Conservation (phyloP, 257 asterid species). For the Phtheirospermum japonicum region DNA sequence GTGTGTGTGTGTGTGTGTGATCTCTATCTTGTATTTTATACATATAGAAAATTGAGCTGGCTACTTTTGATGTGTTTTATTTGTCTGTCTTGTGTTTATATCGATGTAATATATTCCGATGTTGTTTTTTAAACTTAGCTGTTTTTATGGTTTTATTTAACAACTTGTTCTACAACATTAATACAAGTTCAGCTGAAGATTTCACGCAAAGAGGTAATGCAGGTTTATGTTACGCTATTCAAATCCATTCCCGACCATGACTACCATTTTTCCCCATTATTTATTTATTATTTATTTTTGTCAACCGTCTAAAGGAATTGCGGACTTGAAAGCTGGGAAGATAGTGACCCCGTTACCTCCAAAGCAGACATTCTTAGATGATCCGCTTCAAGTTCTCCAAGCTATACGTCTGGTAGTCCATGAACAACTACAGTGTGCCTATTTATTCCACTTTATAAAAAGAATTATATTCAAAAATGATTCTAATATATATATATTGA, state of each 20-base stretch:
- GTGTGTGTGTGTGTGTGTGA: no score
- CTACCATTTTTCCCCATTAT: constrained; percentile 7
- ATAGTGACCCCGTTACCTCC: constrained; percentile 92
- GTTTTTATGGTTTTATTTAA: neutral
- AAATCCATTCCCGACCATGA: neutral
- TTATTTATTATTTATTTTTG: constrained; percentile 14
- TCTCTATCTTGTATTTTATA: no score
- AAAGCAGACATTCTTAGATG: constrained; percentile 92
- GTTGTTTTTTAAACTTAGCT: neutral
- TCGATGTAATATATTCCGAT: neutral
- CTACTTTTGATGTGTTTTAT: neutral
- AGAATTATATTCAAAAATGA: no score
- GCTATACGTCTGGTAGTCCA: constrained; percentile 90
- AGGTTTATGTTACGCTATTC: constrained; percentile 12
- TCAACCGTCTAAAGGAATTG: constrained; percentile 50
- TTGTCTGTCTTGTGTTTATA: neutral
- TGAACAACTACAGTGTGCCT: constrained; percentile 18
- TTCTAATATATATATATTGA: no score
- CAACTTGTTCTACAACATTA: constrained; percentile 97
- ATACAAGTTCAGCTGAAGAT: constrained; percentile 52
- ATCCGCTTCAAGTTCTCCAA: constrained; percentile 90
- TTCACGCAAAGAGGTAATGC: constrained; percentile 68
- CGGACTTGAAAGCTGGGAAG: constrained; percentile 66
- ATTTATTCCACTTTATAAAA: neutral
- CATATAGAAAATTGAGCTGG: no score